Evolutionary conservation across 345 rosid species (phyloP), one percentile per base, ranked within the genome.

Genomic region (Garcia nutans): DNA sequence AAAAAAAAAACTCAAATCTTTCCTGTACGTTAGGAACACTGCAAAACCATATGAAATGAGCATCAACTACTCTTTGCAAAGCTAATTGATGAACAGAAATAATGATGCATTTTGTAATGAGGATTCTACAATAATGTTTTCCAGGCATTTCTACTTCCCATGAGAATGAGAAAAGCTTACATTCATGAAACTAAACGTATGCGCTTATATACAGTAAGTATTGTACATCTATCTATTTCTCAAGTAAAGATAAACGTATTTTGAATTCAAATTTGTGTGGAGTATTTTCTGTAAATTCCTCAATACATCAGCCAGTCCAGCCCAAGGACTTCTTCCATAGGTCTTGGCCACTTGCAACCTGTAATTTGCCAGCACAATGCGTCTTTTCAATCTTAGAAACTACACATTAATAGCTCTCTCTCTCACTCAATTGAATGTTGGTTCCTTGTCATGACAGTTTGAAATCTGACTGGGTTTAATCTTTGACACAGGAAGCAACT

Each of bases 321-420:
- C 41, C 28, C 59, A 10, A 15, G 8, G 22, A 55, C 74, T 59
- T 49, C 68, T 45, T 58, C 45, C 26, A 7, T 47, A 31, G 54
- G 23, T 24, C 59, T 47, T 68, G 19, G 79, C 41, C 69, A 47
- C 63, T 6, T 22, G 17, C 65, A n/a, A 55, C 69, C 79, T 60
- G 68, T 47, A 58, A 68, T 26, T 58, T 61, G 19, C 62, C 28
- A 64, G 45, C 63, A 50, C 16, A 52, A 24, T 9, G 55, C 55
- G 20, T 26, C 17, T 52, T 5, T 23, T 2, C 4, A 17, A 19
- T 22, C 50, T 16, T 20, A n/a, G 31, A 44, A 44, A 44, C 16
- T 13, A 58, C 66, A 59, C 54, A 22, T 22, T 12, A 71, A 33
- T 37, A 37, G 13, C 16, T 42, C 45, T 24, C 52, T 23, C 3